Evolutionary conservation across 2,329 filamentous ascomycete genomes (phyloP).

Genomic region (Neonectria neomacrospora): DNA sequence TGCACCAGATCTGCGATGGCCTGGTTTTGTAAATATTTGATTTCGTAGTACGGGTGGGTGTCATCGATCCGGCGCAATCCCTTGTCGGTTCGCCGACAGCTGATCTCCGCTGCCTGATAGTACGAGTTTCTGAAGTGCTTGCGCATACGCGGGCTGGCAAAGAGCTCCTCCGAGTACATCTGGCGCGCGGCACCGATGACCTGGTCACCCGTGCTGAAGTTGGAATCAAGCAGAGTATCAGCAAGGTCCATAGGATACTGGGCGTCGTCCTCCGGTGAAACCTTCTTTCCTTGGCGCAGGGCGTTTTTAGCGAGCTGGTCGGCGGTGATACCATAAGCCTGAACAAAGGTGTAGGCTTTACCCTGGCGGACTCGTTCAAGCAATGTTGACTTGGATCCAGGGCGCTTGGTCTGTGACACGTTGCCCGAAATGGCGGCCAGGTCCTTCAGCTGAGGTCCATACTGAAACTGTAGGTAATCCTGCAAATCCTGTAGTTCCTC

Average conservation of each 20-base stretch:
- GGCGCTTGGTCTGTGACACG: conserved; percentile 77
- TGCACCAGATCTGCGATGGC: conserved; percentile 83
- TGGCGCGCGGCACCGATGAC: conserved; percentile 83
- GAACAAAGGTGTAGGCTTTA: conserved; percentile 83
- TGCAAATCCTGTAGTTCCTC: conserved; percentile 97
- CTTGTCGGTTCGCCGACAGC: conserved; percentile 92
- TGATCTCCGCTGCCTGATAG: conserved; percentile 85
- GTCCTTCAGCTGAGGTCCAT: conserved; percentile 85
- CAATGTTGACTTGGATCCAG: conserved; percentile 81
- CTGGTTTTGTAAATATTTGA: conserved; percentile 95
- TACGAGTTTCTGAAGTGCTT: conserved; percentile 86
- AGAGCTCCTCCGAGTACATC: conserved; percentile 92
- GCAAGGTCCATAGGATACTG: conserved; percentile 87
- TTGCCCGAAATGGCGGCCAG: conserved; percentile 72
- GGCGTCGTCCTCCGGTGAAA: conserved; percentile 85
- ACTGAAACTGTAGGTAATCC: conserved; percentile 96
- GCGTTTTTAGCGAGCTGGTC: conserved; percentile 91
- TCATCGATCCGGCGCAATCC: conserved; percentile 94
- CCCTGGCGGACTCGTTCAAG: conserved; percentile 87
- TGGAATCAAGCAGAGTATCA: conserved; percentile 77
- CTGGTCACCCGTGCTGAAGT: conserved; percentile 79
- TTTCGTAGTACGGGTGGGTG: conserved; percentile 94
- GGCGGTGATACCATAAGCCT: conserved; percentile 88
- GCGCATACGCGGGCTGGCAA: conserved; percentile 87
- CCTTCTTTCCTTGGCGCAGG: conserved; percentile 79